A percentile compares a stretch with the other conserved stretches of the same genome.
These are phyloP conservation scores for Macrocystidia cucumis DNA, from an alignment of 1,284 basidiomycete species.

Conservation along the genomic window DNA sequence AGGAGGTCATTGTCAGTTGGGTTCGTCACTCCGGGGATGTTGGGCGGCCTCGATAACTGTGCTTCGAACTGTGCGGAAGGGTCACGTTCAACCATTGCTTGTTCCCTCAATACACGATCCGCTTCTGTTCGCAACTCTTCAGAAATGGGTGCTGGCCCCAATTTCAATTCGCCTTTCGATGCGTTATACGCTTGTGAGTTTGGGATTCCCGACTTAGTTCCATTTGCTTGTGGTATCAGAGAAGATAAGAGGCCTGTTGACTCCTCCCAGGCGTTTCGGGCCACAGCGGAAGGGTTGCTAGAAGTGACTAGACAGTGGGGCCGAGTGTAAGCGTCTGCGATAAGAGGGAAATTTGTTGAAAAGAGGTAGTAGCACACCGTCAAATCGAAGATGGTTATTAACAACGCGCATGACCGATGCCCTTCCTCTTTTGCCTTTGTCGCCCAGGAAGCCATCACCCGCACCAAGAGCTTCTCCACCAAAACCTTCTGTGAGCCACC, in stretches of 20 bases:
- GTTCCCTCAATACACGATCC: constrained; percentile 64
- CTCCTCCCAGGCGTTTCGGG: constrained; percentile 69
- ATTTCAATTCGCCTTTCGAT: constrained; percentile 70
- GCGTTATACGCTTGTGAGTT: constrained; percentile 70
- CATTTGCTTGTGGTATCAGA: constrained; percentile 58
- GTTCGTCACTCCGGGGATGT: constrained; percentile 43
- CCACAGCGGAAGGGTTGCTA: constrained; percentile 56
- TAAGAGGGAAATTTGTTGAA: no score
- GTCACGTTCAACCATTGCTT: constrained; percentile 65
- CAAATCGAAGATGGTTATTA: constrained; percentile 88
- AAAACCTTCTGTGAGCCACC: constrained; percentile 93
- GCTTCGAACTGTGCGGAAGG: constrained; percentile 57
- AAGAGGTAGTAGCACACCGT: constrained; percentile 56
- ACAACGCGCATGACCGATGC: constrained; percentile 89
- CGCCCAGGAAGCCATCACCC: constrained; percentile 78
- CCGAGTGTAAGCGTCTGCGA: no score
- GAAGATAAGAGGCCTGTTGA: constrained; percentile 75
- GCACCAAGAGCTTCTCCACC: constrained; percentile 80
- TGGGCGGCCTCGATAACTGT: constrained; percentile 39
- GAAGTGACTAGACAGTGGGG: constrained; percentile 67
- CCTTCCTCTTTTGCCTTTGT: constrained; percentile 71
- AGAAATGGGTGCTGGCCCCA: constrained; percentile 72
- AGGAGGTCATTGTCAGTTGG: constrained; percentile 72
- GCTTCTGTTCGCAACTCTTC: constrained; percentile 79
- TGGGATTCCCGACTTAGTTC: constrained; percentile 29